Evolutionary conservation across 1,284 basidiomycete genomes (phyloP).

Genomic region (Ustilago curta): DNA sequence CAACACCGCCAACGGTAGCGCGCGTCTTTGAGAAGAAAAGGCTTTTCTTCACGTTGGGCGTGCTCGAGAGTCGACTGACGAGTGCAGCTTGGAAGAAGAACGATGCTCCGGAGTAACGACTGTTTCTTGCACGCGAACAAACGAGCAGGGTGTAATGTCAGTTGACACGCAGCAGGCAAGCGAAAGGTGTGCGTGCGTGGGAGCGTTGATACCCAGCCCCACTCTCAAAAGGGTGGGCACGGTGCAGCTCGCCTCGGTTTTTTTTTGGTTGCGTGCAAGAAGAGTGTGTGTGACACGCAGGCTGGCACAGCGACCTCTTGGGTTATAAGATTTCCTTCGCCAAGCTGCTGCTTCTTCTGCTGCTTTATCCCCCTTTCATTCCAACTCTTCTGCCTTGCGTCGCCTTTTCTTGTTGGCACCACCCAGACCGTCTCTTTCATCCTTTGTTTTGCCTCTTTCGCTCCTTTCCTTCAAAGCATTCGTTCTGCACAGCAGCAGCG

Average conservation of each 20-base stretch:
- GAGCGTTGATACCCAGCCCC: neutral
- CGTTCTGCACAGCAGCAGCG: neutral
- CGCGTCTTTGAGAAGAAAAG: too few species aligned
- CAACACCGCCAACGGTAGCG: neutral
- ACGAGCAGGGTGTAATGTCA: too few species aligned
- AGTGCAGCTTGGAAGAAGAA: neutral
- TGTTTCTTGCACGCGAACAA: too few species aligned
- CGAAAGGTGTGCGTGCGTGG: too few species aligned
- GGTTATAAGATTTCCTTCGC: neutral
- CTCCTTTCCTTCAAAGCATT: neutral
- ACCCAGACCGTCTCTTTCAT: neutral
- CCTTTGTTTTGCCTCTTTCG: neutral
- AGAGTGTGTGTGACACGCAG: constrained; percentile 8
- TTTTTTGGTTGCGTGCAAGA: too few species aligned
- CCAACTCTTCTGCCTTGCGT: neutral
- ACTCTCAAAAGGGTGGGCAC: neutral
- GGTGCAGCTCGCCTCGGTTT: neutral
- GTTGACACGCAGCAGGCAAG: too few species aligned
- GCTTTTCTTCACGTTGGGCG: neutral
- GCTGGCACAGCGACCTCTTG: constrained; percentile 2
- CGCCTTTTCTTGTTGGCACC: neutral
- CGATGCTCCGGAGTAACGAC: too few species aligned
- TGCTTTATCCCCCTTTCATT: neutral
- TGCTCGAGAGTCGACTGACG: neutral
- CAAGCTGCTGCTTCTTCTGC: neutral